Evolutionary conservation across 2,329 filamentous ascomycete genomes (phyloP).

Genomic region (Ceratocystis lukuohia): DNA sequence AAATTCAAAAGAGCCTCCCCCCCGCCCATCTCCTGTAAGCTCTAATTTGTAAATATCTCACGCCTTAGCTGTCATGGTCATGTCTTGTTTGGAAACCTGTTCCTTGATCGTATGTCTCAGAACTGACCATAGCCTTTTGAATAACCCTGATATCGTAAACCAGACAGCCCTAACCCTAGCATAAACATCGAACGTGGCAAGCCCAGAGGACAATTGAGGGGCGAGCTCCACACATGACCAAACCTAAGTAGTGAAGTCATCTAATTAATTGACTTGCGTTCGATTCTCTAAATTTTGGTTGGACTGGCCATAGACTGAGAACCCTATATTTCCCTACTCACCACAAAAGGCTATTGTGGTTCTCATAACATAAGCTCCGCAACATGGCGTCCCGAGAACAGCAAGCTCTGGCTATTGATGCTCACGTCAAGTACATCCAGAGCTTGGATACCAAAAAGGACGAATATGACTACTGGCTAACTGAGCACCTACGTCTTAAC

Average conservation of each 20-base stretch:
- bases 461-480: slow-evolving; percentile 95
- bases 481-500: slow-evolving; percentile 88
- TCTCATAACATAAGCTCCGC: neutral
- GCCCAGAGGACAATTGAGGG: neutral
- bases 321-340: too few relatives aligned
- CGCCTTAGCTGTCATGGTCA: neutral
- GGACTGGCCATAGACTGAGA: too few relatives aligned
- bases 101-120: neutral
- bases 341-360: too few relatives aligned
- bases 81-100: neutral
- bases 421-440: slow-evolving; percentile 85
- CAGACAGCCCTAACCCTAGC: neutral
- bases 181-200: neutral
- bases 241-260: too few relatives aligned
- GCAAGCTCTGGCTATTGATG: slow-evolving; percentile 36
- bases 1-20: too few relatives aligned
- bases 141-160: too few relatives aligned
- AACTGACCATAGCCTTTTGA: neutral
- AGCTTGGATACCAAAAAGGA: slow-evolving; percentile 83
- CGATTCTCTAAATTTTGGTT: too few relatives aligned
- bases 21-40: neutral
- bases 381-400: slow-evolving; percentile 26
- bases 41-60: neutral
- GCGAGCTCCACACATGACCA: neutral
- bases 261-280: too few relatives aligned